Evolutionary conservation across 208 protist genomes (phyloP).

Genomic region (Wallacemonas sp.): DNA sequence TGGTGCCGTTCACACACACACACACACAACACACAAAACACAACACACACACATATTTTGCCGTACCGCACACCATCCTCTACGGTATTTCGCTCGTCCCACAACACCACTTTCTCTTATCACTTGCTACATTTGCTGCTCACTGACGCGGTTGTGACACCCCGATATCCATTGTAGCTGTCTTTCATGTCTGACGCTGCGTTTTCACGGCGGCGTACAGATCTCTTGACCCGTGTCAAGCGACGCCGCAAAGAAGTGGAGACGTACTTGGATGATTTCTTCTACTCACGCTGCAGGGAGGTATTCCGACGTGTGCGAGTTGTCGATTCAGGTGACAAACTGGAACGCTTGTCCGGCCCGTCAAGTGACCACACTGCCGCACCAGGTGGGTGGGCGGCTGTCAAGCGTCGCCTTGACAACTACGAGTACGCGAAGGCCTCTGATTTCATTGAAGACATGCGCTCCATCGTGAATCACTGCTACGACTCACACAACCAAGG

Average conservation of each 20-base stretch:
- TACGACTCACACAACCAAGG: slow-evolving; percentile 71
- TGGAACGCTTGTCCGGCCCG: neutral
- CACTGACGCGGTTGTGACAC: too few species aligned
- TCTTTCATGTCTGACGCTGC: neutral
- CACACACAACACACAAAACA: too few species aligned
- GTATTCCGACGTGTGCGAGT: slow-evolving; percentile 16
- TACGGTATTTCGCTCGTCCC: too few species aligned
- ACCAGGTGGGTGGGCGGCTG: neutral
- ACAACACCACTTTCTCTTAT: too few species aligned
- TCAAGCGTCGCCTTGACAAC: slow-evolving; percentile 28
- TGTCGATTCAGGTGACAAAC: neutral
- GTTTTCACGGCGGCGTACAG: neutral
- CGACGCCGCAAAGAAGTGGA: slow-evolving; percentile 52
- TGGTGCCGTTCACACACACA: too few species aligned
- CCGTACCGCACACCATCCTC: too few species aligned
- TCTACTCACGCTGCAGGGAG: slow-evolving; percentile 61
- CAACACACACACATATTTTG: too few species aligned
- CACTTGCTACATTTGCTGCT: neutral
- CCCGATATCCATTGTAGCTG: neutral
- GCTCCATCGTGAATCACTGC: slow-evolving; percentile 77
- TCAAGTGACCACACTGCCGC: neutral
- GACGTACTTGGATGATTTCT: slow-evolving; percentile 50
- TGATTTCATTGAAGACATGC: slow-evolving; percentile 84
- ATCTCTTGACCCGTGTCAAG: slow-evolving; percentile 53
- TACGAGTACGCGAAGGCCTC: slow-evolving; percentile 58